Percentiles rank a stretch among this genome's conserved stretches.
These are phyloP conservation scores for Eucalyptus cloeziana DNA, from an alignment of 345 rosid species.

Conservation along the genomic window DNA sequence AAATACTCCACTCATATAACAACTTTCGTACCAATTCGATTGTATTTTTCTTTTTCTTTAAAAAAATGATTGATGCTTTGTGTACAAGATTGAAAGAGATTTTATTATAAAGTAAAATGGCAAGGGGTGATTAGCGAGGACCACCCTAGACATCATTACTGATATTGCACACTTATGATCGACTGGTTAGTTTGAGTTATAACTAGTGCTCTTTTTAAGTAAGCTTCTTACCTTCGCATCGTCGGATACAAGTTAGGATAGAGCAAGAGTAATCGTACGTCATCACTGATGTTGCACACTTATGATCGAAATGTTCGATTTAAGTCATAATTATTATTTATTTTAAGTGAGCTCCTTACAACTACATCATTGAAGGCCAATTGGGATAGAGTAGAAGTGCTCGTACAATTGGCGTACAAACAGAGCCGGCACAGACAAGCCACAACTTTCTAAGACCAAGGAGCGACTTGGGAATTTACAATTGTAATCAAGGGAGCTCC, in stretches of 20 bases:
- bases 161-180: neutral
- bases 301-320: accelerated
- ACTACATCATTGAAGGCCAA: accelerated
- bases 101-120: neutral
- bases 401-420: accelerated
- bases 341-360: neutral
- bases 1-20: neutral
- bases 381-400: neutral
- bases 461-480: neutral
- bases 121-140: neutral
- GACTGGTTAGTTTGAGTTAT: neutral
- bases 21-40: neutral
- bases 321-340: no score
- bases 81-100: neutral
- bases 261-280: neutral
- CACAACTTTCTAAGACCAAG: neutral
- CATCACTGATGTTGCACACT: neutral
- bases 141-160: neutral
- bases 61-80: neutral
- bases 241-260: neutral
- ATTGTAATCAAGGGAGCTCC: neutral
- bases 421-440: accelerated
- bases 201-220: accelerated
- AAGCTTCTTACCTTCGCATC: neutral
- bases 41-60: neutral